Conservation (phyloP, 2,329 filamentous ascomycete species). For the Cordyceps pruinosa region DNA sequence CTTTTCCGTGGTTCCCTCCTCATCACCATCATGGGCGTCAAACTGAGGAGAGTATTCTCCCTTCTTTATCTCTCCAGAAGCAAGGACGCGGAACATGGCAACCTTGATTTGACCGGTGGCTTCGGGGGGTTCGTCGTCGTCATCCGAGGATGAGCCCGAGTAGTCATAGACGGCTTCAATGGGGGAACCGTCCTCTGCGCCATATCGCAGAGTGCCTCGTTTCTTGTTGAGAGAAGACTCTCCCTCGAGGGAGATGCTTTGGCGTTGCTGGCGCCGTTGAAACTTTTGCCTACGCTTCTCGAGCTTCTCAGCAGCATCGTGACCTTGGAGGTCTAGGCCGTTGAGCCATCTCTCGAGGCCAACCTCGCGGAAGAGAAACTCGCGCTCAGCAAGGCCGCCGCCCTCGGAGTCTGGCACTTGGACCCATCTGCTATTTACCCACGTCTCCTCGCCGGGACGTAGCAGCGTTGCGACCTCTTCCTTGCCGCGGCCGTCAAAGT, state of each 20-base stretch:
- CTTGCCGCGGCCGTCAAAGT: constrained; percentile 91
- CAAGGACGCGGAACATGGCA: constrained; percentile 88
- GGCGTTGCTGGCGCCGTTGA: constrained; percentile 58
- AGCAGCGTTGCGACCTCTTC: constrained; percentile 95
- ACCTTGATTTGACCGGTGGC: constrained; percentile 97
- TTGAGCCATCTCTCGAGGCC: constrained; percentile 95
- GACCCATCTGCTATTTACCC: constrained; percentile 98
- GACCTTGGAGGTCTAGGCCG: constrained; percentile 87
- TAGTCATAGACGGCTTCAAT: constrained; percentile 63
- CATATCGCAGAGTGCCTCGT: constrained; percentile 67
- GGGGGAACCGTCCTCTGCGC: constrained; percentile 65
- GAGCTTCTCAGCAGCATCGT: constrained; percentile 81
- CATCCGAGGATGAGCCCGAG: constrained; percentile 66
- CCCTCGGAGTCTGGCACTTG: constrained; percentile 87
- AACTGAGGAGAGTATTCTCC: constrained; percentile 98
- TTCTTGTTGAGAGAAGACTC: constrained; percentile 19
- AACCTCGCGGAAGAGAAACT: constrained; percentile 95
- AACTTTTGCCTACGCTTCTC: constrained; percentile 83
- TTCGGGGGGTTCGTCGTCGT: constrained; percentile 88
- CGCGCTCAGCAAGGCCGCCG: constrained; percentile 87
- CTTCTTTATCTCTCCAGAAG: constrained; percentile 94
- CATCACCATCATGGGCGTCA: constrained; percentile 91
- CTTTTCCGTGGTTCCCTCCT: constrained; percentile 53
- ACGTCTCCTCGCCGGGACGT: constrained; percentile 90
- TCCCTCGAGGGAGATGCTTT: constrained; percentile 42